phyloP scores from a whole-genome alignment of 179 eudicot genomes.

The Gypsophila paniculata region DNA sequence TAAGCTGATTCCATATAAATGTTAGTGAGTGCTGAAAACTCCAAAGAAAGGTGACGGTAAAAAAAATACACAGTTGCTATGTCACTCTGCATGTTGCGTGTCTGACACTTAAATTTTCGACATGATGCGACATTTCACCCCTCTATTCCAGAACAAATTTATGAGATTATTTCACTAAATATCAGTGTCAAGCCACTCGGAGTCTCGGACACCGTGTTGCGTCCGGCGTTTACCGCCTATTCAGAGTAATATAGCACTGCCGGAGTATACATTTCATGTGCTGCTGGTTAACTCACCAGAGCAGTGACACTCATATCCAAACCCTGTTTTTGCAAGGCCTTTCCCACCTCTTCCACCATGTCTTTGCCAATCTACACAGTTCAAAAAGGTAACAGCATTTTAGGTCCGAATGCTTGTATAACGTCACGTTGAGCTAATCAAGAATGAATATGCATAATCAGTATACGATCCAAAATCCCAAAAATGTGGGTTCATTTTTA shows the following conservation, averaged over 20 bases:
- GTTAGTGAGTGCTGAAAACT: constrained; percentile 16
- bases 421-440: background rate
- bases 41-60: background rate
- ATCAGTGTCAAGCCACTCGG: background rate
- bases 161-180: background rate
- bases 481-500: too few relatives aligned
- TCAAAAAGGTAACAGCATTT: background rate
- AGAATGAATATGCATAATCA: background rate
- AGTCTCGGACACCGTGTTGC: too few relatives aligned
- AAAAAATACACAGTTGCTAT: background rate
- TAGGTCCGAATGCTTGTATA: constrained; percentile 4
- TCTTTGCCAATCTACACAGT: constrained; percentile 50
- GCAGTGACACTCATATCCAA: constrained; percentile 55
- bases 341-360: constrained; percentile 45
- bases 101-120: background rate
- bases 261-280: background rate
- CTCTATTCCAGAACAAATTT: background rate
- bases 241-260: background rate
- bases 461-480: too few relatives aligned
- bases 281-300: constrained; percentile 35
- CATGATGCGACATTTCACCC: background rate
- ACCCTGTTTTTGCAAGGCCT: constrained; percentile 43
- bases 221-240: too few relatives aligned
- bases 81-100: background rate
- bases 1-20: constrained; percentile 40